phyloP scores from a whole-genome alignment of 306 rosid species.

The Prunus mongolica region DNA sequence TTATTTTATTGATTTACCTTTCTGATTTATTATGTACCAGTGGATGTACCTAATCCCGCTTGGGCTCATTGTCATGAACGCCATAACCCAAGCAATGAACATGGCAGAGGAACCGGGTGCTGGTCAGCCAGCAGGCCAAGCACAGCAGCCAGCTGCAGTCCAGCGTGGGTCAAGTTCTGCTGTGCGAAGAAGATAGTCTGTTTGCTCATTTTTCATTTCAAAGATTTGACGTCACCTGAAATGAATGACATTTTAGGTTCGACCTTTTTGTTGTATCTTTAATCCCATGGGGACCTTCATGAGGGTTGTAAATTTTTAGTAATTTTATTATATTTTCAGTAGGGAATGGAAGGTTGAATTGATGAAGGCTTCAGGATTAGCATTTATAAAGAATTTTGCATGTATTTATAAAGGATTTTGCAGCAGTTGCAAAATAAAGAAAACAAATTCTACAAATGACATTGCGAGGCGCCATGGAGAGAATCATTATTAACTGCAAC shows the following conservation, averaged over 20 bases:
- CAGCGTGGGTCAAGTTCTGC: conserved; percentile 71
- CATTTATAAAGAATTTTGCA: not conserved
- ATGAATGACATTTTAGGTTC: conserved; percentile 19
- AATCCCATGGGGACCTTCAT: conserved; percentile 14
- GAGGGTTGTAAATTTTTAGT: conserved; percentile 19
- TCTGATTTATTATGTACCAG: conserved; percentile 35
- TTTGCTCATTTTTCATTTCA: conserved; percentile 2
- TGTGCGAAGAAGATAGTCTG: conserved; percentile 55
- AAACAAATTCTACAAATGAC: not conserved
- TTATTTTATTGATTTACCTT: not conserved
- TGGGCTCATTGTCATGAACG: conserved; percentile 92
- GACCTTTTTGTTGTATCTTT: conserved; percentile 14
- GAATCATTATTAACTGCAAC: not conserved
- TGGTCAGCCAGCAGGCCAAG: conserved; percentile 50
- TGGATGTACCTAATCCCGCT: conserved; percentile 98
- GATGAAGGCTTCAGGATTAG: not conserved
- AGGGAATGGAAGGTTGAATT: not conserved
- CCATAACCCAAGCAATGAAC: conserved; percentile 93
- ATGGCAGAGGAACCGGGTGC: conserved; percentile 81
- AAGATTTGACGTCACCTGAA: not conserved
- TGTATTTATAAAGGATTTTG: not conserved
- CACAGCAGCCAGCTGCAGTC: conserved; percentile 46
- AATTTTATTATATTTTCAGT: not conserved
- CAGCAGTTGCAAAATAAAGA: not conserved
- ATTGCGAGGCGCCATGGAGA: not conserved